phyloP scores from a whole-genome alignment of 257 asterid genomes.

The Leonotis leonurus region DNA sequence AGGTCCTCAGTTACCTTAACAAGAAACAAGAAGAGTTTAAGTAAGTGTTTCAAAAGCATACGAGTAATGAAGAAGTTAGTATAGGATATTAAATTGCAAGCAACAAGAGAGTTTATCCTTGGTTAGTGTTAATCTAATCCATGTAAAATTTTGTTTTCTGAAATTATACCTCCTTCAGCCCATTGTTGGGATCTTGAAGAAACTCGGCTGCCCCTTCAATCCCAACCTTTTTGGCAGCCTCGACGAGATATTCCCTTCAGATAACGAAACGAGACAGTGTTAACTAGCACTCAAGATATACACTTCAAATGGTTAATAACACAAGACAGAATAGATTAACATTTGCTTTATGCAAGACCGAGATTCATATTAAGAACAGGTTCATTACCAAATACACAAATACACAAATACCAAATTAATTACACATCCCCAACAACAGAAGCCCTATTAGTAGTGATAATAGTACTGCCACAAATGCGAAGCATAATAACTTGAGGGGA shows the following conservation, averaged over 20 bases:
- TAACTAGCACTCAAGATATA: too few species aligned
- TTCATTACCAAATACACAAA: too few species aligned
- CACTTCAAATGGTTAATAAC: too few species aligned
- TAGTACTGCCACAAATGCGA: neutral
- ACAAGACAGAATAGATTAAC: too few species aligned
- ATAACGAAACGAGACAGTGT: neutral
- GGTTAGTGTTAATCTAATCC: neutral
- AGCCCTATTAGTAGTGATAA: too few species aligned
- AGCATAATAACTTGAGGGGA: neutral
- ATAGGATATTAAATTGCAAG: neutral
- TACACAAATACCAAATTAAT: too few species aligned
- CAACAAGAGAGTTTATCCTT: neutral
- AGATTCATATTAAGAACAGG: too few species aligned
- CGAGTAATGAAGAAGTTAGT: neutral
- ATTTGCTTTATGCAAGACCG: too few species aligned
- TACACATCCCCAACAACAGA: too few species aligned
- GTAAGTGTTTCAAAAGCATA: neutral
- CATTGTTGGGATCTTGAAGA: constrained; percentile 80
- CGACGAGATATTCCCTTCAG: constrained; percentile 61
- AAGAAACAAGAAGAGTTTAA: neutral
- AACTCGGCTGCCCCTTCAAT: constrained; percentile 87
- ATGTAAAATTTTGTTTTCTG: neutral
- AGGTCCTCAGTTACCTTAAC: constrained; percentile 58
- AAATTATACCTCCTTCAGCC: constrained; percentile 62
- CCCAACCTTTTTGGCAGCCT: constrained; percentile 72